Conservation (phyloP, 2,329 filamentous ascomycete species). For the Hymenoscyphus scutula region DNA sequence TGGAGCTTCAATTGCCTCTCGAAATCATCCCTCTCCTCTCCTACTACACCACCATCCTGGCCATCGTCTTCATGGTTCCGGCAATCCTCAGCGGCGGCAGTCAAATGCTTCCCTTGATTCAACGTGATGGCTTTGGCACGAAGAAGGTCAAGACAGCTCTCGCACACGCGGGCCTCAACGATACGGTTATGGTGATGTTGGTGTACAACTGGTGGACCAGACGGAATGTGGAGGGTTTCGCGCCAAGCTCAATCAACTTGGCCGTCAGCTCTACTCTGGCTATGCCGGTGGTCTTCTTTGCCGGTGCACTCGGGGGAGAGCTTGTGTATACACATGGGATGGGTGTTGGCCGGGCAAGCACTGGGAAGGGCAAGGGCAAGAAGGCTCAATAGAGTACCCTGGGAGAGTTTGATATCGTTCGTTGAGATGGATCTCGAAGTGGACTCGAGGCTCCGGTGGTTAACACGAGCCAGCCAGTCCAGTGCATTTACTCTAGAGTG, state of each 20-base stretch:
- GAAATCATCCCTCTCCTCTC: constrained; percentile 14
- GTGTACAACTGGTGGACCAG: constrained; percentile 19
- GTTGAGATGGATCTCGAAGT: not conserved
- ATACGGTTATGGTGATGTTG: constrained; percentile 9
- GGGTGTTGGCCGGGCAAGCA: constrained; percentile 17
- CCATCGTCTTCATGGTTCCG: constrained; percentile 17
- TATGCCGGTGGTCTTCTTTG: constrained; percentile 9
- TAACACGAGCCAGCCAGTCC: not conserved
- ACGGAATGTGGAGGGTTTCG: constrained; percentile 7
- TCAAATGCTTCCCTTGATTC: constrained; percentile 16
- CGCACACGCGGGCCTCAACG: constrained; percentile 18
- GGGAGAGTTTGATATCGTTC: not conserved
- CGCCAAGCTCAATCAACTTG: constrained; percentile 10
- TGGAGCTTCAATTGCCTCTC: constrained; percentile 4
- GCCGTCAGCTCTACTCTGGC: constrained; percentile 14
- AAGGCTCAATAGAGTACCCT: constrained; percentile 13
- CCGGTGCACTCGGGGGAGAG: constrained; percentile 15
- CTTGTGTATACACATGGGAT: constrained; percentile 21
- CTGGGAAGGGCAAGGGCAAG: constrained; percentile 5
- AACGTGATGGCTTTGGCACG: constrained; percentile 14
- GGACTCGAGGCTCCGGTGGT: not conserved
- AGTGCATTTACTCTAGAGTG: not conserved
- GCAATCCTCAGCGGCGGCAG: constrained; percentile 15
- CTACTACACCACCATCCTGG: constrained; percentile 18
- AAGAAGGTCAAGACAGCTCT: constrained; percentile 15